Conservation (phyloP, 768 basidiomycete species). For the Podaxis mareebaensis region DNA sequence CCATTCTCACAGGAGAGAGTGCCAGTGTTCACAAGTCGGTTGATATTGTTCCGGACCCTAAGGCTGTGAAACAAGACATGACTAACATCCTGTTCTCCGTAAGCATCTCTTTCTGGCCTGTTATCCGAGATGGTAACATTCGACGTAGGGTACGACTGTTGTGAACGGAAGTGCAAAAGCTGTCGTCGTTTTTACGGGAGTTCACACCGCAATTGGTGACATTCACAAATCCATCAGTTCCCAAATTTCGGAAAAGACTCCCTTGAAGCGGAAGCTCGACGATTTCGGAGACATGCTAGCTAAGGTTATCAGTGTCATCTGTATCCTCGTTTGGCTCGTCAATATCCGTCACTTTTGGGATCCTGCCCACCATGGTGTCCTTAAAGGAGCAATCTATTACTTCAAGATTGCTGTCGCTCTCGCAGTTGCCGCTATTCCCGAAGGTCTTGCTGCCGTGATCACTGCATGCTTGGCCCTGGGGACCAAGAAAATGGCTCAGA, state of each 20-base stretch:
- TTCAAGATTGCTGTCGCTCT: slow-evolving; percentile 99
- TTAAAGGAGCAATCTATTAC: slow-evolving; percentile 97
- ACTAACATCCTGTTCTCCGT: slow-evolving; percentile 94
- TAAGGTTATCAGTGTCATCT: slow-evolving; percentile 97
- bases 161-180: slow-evolving; percentile 91
- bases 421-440: slow-evolving; percentile 98
- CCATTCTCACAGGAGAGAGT: slow-evolving; percentile 95
- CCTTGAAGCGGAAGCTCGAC: slow-evolving; percentile 94
- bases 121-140: slow-evolving; percentile 3
- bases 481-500: slow-evolving; percentile 99
- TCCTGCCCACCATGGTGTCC: slow-evolving; percentile 84
- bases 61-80: slow-evolving; percentile 98
- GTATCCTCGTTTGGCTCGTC: slow-evolving; percentile 96
- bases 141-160: slow-evolving; percentile 83
- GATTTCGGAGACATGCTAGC: slow-evolving; percentile 98
- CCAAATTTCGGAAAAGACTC: slow-evolving; percentile 95
- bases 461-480: slow-evolving; percentile 96
- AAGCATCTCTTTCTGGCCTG: slow-evolving; percentile 24
- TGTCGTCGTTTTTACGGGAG: slow-evolving; percentile 84
- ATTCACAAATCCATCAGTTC: slow-evolving; percentile 96
- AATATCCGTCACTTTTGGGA: slow-evolving; percentile 97
- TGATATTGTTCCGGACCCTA: slow-evolving; percentile 64
- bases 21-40: slow-evolving; percentile 82
- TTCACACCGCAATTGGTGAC: slow-evolving; percentile 90
- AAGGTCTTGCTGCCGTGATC: slow-evolving; percentile 97